These are phyloP conservation scores for Chiua virens DNA, from an alignment of 768 basidiomycete genomes.

Conservation along the genomic window DNA sequence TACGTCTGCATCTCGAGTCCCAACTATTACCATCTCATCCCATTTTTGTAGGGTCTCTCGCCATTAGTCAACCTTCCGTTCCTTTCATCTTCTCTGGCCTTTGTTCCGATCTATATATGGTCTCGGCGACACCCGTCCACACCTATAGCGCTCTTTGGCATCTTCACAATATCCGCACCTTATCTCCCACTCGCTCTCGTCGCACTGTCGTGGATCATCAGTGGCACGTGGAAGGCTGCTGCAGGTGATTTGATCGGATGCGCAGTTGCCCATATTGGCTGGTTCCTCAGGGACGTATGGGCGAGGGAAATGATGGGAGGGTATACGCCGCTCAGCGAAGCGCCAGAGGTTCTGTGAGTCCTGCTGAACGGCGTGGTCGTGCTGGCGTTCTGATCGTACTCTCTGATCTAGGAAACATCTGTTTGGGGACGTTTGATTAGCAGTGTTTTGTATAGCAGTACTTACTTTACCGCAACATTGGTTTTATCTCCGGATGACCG, in stretches of 20 bases:
- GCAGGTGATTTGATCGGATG: constrained; percentile 82
- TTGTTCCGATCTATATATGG: constrained; percentile 97
- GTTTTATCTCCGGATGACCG: no score
- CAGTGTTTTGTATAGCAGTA: constrained; percentile 7
- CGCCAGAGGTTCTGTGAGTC: constrained; percentile 69
- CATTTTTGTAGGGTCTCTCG: constrained; percentile 59
- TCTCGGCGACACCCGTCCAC: constrained; percentile 91
- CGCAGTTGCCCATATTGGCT: constrained; percentile 82
- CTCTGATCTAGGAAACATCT: constrained; percentile 52
- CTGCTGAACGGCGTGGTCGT: not conserved
- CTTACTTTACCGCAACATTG: no score
- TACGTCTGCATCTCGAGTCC: constrained; percentile 35
- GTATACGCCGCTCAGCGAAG: constrained; percentile 66
- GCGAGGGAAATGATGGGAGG: constrained; percentile 84
- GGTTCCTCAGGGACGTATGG: constrained; percentile 88
- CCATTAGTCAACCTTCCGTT: constrained; percentile 91
- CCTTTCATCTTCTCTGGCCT: constrained; percentile 89
- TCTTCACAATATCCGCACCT: constrained; percentile 92
- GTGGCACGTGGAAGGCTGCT: constrained; percentile 82
- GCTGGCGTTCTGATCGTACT: constrained; percentile 1
- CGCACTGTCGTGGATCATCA: constrained; percentile 79
- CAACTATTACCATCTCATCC: not conserved
- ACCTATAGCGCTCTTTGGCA: constrained; percentile 93
- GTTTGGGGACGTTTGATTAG: constrained; percentile 54
- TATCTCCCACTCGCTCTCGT: constrained; percentile 94